phyloP scores from a whole-genome alignment of 352 stramenopile species.

The Globisporangium nodosum region DNA sequence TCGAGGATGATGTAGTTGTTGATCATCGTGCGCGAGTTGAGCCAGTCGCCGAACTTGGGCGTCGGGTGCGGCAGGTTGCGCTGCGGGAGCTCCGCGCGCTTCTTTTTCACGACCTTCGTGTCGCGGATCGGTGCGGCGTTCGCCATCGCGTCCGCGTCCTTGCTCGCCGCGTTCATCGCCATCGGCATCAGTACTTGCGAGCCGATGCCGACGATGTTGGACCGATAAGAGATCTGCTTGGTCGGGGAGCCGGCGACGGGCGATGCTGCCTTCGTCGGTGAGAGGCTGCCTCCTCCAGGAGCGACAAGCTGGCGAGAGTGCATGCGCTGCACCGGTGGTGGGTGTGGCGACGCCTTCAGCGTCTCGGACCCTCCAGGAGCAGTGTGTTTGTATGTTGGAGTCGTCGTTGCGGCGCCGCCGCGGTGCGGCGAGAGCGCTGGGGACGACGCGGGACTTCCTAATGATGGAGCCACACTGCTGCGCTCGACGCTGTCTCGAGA shows the following conservation, averaged over 20 bases:
- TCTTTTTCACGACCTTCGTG: slow-evolving; percentile 80
- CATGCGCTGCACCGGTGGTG: slow-evolving; percentile 12
- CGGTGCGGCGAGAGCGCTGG: background rate
- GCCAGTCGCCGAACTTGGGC: slow-evolving; percentile 79
- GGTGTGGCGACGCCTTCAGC: slow-evolving; percentile 9
- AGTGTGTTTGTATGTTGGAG: slow-evolving; percentile 3
- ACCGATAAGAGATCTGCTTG: slow-evolving; percentile 31
- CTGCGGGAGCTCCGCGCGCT: slow-evolving; percentile 68
- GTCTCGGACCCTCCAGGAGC: background rate
- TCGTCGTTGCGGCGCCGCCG: background rate
- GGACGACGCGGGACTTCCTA: background rate
- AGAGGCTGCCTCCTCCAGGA: slow-evolving; percentile 17
- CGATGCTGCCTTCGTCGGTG: slow-evolving; percentile 21
- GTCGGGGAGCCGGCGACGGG: background rate
- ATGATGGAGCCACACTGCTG: background rate
- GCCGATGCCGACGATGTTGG: slow-evolving; percentile 36
- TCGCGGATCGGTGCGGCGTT: slow-evolving; percentile 43
- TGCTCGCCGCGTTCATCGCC: slow-evolving; percentile 13
- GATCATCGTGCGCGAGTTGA: slow-evolving; percentile 86
- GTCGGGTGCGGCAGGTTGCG: slow-evolving; percentile 68
- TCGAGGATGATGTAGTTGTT: slow-evolving; percentile 94
- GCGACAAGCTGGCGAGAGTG: slow-evolving; percentile 18
- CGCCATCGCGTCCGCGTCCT: slow-evolving; percentile 1
- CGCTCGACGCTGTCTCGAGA: background rate
- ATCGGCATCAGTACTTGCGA: slow-evolving; percentile 34